Evolutionary conservation across 2,329 filamentous ascomycete genomes (phyloP).

Genomic region (Arthrinium puccinioides): DNA sequence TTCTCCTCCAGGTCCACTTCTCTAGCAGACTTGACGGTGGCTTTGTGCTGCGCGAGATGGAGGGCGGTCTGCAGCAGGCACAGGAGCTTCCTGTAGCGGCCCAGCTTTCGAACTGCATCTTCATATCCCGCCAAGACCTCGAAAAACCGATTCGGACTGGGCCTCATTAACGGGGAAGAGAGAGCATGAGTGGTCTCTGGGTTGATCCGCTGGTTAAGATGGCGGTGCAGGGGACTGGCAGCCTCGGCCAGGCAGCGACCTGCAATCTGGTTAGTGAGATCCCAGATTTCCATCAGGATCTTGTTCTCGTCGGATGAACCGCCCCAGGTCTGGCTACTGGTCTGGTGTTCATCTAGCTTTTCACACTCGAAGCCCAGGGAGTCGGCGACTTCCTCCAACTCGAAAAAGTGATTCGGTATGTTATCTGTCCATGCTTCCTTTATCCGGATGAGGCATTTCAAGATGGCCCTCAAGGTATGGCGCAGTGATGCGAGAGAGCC

Average conservation of each 20-base stretch:
- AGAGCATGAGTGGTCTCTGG: not conserved
- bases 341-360: not conserved
- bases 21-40: not conserved
- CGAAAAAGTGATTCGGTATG: not conserved
- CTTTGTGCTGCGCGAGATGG: not conserved
- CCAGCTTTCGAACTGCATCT: not conserved
- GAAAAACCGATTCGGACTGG: not conserved
- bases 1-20: not conserved
- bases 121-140: not conserved
- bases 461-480: not conserved
- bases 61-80: not conserved
- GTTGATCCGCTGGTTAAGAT: not conserved
- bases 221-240: not conserved
- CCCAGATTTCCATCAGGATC: not conserved
- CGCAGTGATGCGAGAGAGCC: not conserved
- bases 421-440: not conserved
- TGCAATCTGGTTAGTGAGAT: not conserved
- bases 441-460: not conserved
- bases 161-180: not conserved
- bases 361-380: not conserved
- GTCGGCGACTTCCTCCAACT: not conserved
- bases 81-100: not conserved
- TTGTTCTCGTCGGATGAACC: too few relatives aligned
- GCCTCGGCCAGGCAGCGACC: not conserved
- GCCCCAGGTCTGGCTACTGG: too few relatives aligned